Percentiles rank a stretch among this genome's conserved stretches.
These are phyloP conservation scores for Strobilomyces confusus DNA, from an alignment of 768 basidiomycete species.

Conservation along the genomic window DNA sequence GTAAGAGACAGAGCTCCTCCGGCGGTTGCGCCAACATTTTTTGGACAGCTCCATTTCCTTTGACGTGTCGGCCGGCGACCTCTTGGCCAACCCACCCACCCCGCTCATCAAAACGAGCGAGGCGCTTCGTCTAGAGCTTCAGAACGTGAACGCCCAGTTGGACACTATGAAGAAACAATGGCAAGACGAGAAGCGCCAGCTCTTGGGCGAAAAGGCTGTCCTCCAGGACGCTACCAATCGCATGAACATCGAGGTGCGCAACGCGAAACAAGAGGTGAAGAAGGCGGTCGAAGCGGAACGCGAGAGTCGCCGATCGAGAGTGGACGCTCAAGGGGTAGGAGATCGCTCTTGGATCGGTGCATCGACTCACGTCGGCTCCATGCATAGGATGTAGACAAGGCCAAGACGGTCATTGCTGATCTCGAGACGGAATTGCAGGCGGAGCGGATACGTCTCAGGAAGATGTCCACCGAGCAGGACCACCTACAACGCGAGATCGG, in stretches of 20 bases:
- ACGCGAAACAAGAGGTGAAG: slow-evolving; percentile 53
- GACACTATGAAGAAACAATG: slow-evolving; percentile 63
- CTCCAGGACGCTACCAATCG: slow-evolving; percentile 69
- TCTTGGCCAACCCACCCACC: slow-evolving; percentile 59
- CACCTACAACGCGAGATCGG: slow-evolving; percentile 62
- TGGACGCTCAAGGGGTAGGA: slow-evolving; percentile 53
- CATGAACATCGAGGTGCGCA: slow-evolving; percentile 57
- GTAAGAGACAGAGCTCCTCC: slow-evolving; percentile 32
- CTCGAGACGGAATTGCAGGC: slow-evolving; percentile 68
- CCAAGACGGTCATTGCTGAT: slow-evolving; percentile 59
- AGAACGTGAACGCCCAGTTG: slow-evolving; percentile 59
- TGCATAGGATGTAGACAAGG: slow-evolving; percentile 66
- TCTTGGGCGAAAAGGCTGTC: slow-evolving; percentile 67
- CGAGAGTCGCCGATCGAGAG: slow-evolving; percentile 44
- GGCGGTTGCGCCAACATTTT: slow-evolving; percentile 2
- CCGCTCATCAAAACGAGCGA: slow-evolving; percentile 68
- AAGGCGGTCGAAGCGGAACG: slow-evolving; percentile 52
- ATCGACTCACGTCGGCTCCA: background rate
- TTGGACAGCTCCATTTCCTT: slow-evolving; percentile 41
- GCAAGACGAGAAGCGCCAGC: slow-evolving; percentile 59
- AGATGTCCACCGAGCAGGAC: slow-evolving; percentile 60
- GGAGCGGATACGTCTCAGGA: slow-evolving; percentile 64
- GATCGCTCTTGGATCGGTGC: background rate
- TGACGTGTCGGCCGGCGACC: slow-evolving; percentile 44
- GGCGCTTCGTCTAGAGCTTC: slow-evolving; percentile 55